Evolutionary conservation across 768 basidiomycete genomes (phyloP).

Genomic region (Leccinum sublutescens): DNA sequence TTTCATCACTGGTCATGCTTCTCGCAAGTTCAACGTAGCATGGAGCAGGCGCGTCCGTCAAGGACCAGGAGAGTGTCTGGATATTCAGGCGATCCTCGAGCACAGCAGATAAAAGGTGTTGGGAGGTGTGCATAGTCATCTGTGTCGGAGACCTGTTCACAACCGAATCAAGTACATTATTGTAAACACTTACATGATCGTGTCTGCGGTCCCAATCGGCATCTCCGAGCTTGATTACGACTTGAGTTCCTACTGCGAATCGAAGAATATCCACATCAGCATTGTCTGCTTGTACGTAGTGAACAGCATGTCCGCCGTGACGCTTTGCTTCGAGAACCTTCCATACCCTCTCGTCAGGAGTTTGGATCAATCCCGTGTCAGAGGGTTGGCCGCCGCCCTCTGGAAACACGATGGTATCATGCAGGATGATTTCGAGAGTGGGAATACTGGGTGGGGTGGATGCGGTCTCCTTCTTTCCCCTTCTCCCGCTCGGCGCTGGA

Average conservation of each 20-base stretch:
- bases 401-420: slow-evolving; percentile 79
- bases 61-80: slow-evolving; percentile 80
- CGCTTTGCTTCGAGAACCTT: slow-evolving; percentile 65
- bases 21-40: slow-evolving; percentile 78
- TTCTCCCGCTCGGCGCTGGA: slow-evolving; percentile 43
- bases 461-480: slow-evolving; percentile 51
- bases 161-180: background rate
- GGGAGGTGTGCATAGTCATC: slow-evolving; percentile 86
- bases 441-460: slow-evolving; percentile 44
- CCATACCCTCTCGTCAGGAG: slow-evolving; percentile 46
- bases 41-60: slow-evolving; percentile 62
- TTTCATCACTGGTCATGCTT: slow-evolving; percentile 62
- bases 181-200: slow-evolving; percentile 58
- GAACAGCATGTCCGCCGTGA: slow-evolving; percentile 71
- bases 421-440: slow-evolving; percentile 63
- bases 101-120: slow-evolving; percentile 81
- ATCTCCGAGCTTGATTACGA: slow-evolving; percentile 54
- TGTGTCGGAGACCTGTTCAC: slow-evolving; percentile 24
- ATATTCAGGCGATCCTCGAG: slow-evolving; percentile 62
- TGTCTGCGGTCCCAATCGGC: slow-evolving; percentile 63
- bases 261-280: slow-evolving; percentile 42
- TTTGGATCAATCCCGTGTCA: slow-evolving; percentile 61
- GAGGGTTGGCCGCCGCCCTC: slow-evolving; percentile 83
- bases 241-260: slow-evolving; percentile 51
- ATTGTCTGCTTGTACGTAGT: slow-evolving; percentile 54